phyloP scores from a whole-genome alignment of 352 stramenopile species.

The Blastocystis sp. region DNA sequence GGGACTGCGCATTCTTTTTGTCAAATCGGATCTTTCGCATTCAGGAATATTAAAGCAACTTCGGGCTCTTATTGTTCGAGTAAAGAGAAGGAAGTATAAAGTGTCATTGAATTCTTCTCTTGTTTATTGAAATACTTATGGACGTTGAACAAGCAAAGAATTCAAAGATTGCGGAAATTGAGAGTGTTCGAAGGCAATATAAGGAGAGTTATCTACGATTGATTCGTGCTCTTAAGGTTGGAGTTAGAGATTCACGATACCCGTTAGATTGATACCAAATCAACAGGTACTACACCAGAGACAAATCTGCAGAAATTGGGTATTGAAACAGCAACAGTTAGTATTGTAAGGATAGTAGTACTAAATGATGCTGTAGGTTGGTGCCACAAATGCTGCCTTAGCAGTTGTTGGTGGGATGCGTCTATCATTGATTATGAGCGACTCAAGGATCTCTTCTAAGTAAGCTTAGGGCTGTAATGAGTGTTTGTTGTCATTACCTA shows the following conservation, averaged over 20 bases:
- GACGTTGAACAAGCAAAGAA: background rate
- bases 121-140: constrained; percentile 8
- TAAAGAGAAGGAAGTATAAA: constrained; percentile 11
- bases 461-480: background rate
- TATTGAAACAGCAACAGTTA: background rate
- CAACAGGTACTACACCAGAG: constrained; percentile 2
- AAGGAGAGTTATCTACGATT: background rate
- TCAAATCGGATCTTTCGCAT: background rate
- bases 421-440: background rate
- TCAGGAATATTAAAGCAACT: background rate
- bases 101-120: background rate
- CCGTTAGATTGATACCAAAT: constrained; percentile 2
- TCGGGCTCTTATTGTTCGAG: background rate
- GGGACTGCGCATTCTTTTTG: constrained; percentile 38
- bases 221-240: background rate
- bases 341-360: background rate
- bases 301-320: background rate
- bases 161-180: constrained; percentile 24
- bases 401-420: background rate
- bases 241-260: background rate
- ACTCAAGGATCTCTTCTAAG: background rate
- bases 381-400: background rate
- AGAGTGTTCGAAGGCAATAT: background rate
- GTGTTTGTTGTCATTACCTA: background rate
- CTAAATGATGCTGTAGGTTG: background rate